phyloP scores from a whole-genome alignment of 176 grass and related monocot species.

The Oryza glaberrima region DNA sequence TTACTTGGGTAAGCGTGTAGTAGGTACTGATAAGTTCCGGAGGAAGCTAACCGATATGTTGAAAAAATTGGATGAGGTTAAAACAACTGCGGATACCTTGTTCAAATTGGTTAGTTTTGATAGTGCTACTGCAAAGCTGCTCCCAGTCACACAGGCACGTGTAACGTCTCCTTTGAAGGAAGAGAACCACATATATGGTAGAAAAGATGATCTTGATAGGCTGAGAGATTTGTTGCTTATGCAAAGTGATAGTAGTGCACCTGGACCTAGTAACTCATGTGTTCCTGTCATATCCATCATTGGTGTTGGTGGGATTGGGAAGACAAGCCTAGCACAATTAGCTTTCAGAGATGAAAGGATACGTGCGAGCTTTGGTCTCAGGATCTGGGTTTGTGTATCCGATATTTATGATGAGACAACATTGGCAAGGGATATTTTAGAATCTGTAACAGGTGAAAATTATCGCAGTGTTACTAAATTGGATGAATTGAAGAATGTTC shows the following conservation, averaged over 20 bases:
- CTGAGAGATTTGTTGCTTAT: slow-evolving; percentile 43
- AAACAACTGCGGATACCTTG: slow-evolving; percentile 52
- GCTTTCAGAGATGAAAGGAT: slow-evolving; percentile 57
- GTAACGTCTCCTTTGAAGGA: slow-evolving; percentile 47
- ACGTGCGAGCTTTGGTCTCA: slow-evolving; percentile 42
- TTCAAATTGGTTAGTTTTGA: slow-evolving; percentile 48
- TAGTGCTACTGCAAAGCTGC: slow-evolving; percentile 33
- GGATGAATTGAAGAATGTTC: slow-evolving; percentile 36
- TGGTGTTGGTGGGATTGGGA: slow-evolving; percentile 64
- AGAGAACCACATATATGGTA: slow-evolving; percentile 47
- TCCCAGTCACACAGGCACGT: slow-evolving; percentile 29
- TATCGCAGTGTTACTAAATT: slow-evolving; percentile 20
- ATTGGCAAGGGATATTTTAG: slow-evolving; percentile 56
- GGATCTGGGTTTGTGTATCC: slow-evolving; percentile 64
- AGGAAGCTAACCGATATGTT: slow-evolving; percentile 47
- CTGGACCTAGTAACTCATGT: slow-evolving; percentile 23
- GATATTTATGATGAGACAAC: slow-evolving; percentile 45
- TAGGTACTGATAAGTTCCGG: slow-evolving; percentile 23
- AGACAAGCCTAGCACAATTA: slow-evolving; percentile 62
- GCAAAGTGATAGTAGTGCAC: slow-evolving; percentile 9
- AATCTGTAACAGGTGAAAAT: slow-evolving; percentile 46
- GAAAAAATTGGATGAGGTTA: slow-evolving; percentile 54
- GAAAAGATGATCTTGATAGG: slow-evolving; percentile 48
- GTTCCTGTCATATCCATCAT: slow-evolving; percentile 46
- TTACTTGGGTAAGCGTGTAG: slow-evolving; percentile 38